phyloP scores from a whole-genome alignment of 106 monocot genomes.

The Acanthochlamys bracteata region DNA sequence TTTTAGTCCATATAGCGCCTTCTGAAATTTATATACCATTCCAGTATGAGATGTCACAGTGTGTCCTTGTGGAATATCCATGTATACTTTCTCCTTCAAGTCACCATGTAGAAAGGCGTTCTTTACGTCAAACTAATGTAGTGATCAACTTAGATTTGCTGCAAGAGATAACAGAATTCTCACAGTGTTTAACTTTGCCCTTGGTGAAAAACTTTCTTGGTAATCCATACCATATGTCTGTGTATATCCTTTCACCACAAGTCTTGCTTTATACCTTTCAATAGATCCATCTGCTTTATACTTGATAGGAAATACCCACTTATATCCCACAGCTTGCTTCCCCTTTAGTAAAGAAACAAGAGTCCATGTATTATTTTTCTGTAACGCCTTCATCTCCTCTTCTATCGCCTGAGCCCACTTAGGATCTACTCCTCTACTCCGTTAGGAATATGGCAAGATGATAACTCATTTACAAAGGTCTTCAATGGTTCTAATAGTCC shows the following conservation, averaged over 20 bases:
- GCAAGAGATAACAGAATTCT: slow-evolving; percentile 1
- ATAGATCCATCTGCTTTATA: neutral
- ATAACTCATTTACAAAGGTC: neutral
- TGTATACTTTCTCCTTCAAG: slow-evolving; percentile 17
- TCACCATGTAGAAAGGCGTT: slow-evolving; percentile 9
- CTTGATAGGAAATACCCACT: neutral
- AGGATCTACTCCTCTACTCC: neutral
- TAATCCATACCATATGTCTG: slow-evolving; percentile 8
- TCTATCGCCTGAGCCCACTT: slow-evolving; percentile 1
- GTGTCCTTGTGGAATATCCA: slow-evolving; percentile 12
- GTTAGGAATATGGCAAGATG: neutral
- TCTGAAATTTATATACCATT: slow-evolving; percentile 12
- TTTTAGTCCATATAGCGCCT: slow-evolving; percentile 26
- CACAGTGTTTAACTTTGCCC: slow-evolving; percentile 9
- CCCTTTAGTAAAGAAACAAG: neutral
- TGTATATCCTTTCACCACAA: slow-evolving; percentile 1
- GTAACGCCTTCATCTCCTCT: slow-evolving; percentile 1
- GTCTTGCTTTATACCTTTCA: slow-evolving; percentile 7
- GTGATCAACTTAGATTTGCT: slow-evolving; percentile 2
- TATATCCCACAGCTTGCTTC: neutral
- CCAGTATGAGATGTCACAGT: neutral
- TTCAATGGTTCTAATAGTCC: neutral
- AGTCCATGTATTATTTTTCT: slow-evolving; percentile 8
- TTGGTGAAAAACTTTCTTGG: slow-evolving; percentile 8
- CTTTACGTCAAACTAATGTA: slow-evolving; percentile 11